These are phyloP conservation scores for Ajuga chamaepitys DNA, from an alignment of 257 asterid species.

Conservation along the genomic window DNA sequence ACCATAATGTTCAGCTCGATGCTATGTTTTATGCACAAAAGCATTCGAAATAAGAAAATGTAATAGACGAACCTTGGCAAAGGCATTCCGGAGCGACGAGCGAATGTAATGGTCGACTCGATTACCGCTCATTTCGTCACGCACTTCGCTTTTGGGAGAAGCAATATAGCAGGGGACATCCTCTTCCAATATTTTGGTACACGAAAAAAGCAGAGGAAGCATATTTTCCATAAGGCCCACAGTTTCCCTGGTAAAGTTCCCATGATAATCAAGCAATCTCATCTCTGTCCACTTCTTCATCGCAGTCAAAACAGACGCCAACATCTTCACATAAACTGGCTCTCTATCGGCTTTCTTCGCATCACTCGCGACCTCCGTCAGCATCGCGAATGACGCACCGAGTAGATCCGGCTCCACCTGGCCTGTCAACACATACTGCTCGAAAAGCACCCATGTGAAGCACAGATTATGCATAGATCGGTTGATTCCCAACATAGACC, in stretches of 20 bases:
- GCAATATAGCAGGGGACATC: conserved; percentile 31
- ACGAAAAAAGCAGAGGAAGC: conserved; percentile 50
- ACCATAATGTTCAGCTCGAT: no score
- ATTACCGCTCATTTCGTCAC: conserved; percentile 26
- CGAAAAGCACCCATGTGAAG: conserved; percentile 63
- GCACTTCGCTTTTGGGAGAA: conserved; percentile 13
- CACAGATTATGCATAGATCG: conserved; percentile 48
- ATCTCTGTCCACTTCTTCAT: conserved; percentile 61
- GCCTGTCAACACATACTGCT: conserved; percentile 48
- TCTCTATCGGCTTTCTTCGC: conserved; percentile 51
- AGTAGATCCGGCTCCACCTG: conserved; percentile 57
- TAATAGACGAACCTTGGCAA: conserved; percentile 30
- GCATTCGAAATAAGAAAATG: no score
- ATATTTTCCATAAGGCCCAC: conserved; percentile 49
- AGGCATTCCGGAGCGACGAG: conserved; percentile 43
- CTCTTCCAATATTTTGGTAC: conserved; percentile 48
- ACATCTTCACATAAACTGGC: conserved; percentile 35
- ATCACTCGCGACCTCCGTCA: conserved; percentile 53
- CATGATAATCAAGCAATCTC: conserved; percentile 55
- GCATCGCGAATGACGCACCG: conserved; percentile 44
- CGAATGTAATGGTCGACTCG: conserved; percentile 44
- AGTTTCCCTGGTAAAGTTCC: conserved; percentile 31
- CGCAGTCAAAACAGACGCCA: conserved; percentile 26
- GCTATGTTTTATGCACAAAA: no score
- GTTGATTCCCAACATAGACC: conserved; percentile 55